A percentile compares a stretch with the other conserved stretches of the same genome.
phyloP scores from a whole-genome alignment of 306 rosid species.

The Fragaria nilgerrensis region DNA sequence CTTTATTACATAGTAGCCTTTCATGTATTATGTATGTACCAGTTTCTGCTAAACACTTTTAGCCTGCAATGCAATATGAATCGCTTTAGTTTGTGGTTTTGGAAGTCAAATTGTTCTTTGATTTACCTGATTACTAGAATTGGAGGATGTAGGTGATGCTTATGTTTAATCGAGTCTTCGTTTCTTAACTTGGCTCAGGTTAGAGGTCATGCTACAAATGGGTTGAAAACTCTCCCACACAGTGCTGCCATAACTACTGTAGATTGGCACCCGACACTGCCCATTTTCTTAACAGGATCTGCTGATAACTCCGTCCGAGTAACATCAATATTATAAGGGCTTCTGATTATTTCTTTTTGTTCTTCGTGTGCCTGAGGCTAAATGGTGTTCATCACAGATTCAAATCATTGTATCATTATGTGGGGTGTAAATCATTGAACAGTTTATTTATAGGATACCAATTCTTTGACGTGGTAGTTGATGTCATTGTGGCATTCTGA shows the following conservation, averaged over 20 bases:
- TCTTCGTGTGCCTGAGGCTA: slow-evolving; percentile 19
- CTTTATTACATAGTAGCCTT: neutral
- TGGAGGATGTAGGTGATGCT: neutral
- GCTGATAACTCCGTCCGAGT: slow-evolving; percentile 92
- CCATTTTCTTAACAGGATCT: slow-evolving; percentile 88
- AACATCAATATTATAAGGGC: slow-evolving; percentile 54
- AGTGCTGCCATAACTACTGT: slow-evolving; percentile 78
- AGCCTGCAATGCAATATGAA: neutral
- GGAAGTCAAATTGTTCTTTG: neutral
- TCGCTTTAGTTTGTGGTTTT: neutral
- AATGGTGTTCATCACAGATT: neutral
- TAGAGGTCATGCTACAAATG: slow-evolving; percentile 45
- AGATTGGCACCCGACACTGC: slow-evolving; percentile 94
- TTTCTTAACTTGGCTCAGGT: slow-evolving; percentile 50
- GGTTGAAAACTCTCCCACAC: slow-evolving; percentile 84
- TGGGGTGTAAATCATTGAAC: slow-evolving; percentile 3
- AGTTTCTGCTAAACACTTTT: neutral
- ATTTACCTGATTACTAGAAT: neutral
- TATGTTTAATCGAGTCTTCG: slow-evolving; percentile 4
- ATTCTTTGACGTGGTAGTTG: slow-evolving; percentile 5
- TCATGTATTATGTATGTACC: neutral
- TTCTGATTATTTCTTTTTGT: slow-evolving; percentile 11
- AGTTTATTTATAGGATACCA: neutral
- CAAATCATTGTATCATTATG: neutral
- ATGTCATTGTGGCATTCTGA: neutral